phyloP scores from a whole-genome alignment of 2,329 filamentous ascomycete species.

The Scedosporium aurantiacum region DNA sequence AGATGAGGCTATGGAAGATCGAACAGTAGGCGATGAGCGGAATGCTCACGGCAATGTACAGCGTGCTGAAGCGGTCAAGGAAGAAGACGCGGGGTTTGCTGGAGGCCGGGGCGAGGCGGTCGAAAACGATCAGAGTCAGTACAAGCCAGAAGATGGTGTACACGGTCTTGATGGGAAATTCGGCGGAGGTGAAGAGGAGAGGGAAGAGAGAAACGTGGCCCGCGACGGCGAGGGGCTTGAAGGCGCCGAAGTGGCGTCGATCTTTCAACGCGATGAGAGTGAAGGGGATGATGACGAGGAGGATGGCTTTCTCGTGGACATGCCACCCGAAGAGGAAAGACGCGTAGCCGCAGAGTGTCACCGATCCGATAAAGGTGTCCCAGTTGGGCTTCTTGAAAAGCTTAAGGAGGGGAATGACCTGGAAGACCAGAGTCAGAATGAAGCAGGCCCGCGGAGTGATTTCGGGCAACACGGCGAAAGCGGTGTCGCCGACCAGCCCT shows the following conservation, averaged over 20 bases:
- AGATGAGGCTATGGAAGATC: constrained; percentile 69
- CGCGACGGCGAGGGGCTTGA: constrained; percentile 81
- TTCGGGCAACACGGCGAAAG: constrained; percentile 86
- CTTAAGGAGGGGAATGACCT: constrained; percentile 68
- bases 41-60: constrained; percentile 84
- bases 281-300: constrained; percentile 91
- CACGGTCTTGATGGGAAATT: constrained; percentile 87
- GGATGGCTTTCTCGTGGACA: constrained; percentile 93
- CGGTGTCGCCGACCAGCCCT: constrained; percentile 83
- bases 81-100: constrained; percentile 68
- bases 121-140: constrained; percentile 74
- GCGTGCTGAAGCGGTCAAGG: constrained; percentile 77
- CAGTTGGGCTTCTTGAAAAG: constrained; percentile 72
- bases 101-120: constrained; percentile 75
- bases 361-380: constrained; percentile 79
- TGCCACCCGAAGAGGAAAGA: constrained; percentile 98
- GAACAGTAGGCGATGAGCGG: constrained; percentile 85
- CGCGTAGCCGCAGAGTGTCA: constrained; percentile 88
- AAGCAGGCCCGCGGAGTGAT: constrained; percentile 75
- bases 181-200: constrained; percentile 78
- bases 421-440: constrained; percentile 68
- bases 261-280: constrained; percentile 85
- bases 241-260: constrained; percentile 80
- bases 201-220: constrained; percentile 95
- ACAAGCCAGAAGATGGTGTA: constrained; percentile 92